A percentile compares a stretch with the other conserved stretches of the same genome.
phyloP scores from a whole-genome alignment of 352 stramenopile species.

The Phytophthora hybrid region DNA sequence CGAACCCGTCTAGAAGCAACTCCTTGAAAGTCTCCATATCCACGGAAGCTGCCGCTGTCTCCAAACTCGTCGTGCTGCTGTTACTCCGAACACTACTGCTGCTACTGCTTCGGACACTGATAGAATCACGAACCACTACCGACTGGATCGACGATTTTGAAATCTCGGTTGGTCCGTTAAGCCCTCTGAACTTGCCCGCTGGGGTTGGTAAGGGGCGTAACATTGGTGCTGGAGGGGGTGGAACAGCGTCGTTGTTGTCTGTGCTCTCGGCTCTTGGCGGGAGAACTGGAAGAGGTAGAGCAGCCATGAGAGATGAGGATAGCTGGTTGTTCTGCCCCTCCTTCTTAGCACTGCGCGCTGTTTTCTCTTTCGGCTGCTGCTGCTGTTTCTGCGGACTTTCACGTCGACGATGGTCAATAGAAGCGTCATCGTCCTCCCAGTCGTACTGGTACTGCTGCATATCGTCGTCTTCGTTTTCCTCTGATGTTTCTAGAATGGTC shows the following conservation, averaged over 20 bases:
- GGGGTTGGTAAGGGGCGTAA: slow-evolving; percentile 27
- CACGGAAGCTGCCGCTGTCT: slow-evolving; percentile 36
- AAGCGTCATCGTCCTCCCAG: slow-evolving; percentile 44
- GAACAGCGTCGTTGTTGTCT: slow-evolving; percentile 4
- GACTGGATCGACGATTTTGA: slow-evolving; percentile 11
- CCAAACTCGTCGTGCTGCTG: slow-evolving; percentile 31
- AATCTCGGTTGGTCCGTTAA: slow-evolving; percentile 8
- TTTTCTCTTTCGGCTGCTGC: neutral
- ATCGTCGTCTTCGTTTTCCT: slow-evolving; percentile 50
- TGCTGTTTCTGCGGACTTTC: slow-evolving; percentile 24
- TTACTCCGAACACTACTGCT: slow-evolving; percentile 32
- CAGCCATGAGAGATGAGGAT: slow-evolving; percentile 33
- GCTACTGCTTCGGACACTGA: slow-evolving; percentile 33
- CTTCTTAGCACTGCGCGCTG: neutral
- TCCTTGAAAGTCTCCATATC: slow-evolving; percentile 71
- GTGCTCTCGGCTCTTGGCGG: neutral
- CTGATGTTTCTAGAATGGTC: slow-evolving; percentile 63
- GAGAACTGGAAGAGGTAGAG: slow-evolving; percentile 27
- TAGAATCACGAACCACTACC: slow-evolving; percentile 16
- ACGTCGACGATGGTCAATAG: slow-evolving; percentile 5
- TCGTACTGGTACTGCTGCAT: slow-evolving; percentile 46
- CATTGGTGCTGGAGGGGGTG: slow-evolving; percentile 32
- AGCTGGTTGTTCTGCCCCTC: slow-evolving; percentile 18
- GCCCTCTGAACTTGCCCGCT: slow-evolving; percentile 19
- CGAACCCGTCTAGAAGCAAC: slow-evolving; percentile 74